Conservation (phyloP, 306 rosid genomes). For the Betula pendula region DNA sequence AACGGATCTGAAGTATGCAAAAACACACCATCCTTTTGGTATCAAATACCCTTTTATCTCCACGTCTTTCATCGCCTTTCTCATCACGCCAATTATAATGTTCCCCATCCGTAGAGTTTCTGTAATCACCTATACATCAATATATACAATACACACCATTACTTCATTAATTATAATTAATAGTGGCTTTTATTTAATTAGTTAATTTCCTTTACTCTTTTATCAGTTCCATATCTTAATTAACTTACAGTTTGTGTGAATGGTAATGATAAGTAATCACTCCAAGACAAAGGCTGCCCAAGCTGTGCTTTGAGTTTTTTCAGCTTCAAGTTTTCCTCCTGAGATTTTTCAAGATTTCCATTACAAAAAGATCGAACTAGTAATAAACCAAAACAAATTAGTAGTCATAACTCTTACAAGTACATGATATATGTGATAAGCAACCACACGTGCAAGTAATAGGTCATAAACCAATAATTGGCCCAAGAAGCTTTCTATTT, state of each 20-base stretch:
- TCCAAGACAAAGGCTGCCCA: constrained; percentile 73
- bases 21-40: constrained; percentile 88
- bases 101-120: constrained; percentile 89
- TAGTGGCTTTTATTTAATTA: not conserved
- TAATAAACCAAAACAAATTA: constrained; percentile 9
- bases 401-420: constrained; percentile 3
- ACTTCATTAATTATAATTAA: not conserved
- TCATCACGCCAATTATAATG: constrained; percentile 75
- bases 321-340: constrained; percentile 86
- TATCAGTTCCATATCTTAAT: not conserved
- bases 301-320: constrained; percentile 62
- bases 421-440: not conserved
- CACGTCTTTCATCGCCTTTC: constrained; percentile 86
- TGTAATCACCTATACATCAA: constrained; percentile 64
- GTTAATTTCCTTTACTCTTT: constrained; percentile 3
- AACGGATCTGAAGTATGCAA: constrained; percentile 80
- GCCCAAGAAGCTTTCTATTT: not conserved
- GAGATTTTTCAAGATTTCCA: constrained; percentile 23
- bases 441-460: constrained; percentile 1
- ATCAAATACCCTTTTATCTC: constrained; percentile 78
- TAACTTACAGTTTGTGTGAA: constrained; percentile 80
- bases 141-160: not conserved
- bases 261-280: constrained; percentile 79
- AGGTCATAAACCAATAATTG: not conserved
- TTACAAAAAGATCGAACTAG: no score